A percentile compares a stretch with the other conserved stretches of the same genome.
phyloP scores from a whole-genome alignment of 1,139 yeast genomes.

The Lodderomyces theae region DNA sequence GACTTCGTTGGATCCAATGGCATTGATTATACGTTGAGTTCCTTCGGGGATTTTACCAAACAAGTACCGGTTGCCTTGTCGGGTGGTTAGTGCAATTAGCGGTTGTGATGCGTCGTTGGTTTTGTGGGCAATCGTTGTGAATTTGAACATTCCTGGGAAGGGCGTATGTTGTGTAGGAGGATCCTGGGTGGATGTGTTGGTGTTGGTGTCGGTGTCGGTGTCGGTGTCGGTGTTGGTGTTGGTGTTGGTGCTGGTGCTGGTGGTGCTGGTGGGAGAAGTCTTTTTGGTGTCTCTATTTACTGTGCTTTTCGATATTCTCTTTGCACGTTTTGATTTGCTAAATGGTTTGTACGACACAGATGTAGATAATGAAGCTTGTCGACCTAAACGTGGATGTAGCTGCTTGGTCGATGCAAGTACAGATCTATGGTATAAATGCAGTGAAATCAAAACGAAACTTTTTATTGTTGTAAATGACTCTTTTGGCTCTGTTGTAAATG shows the following conservation, averaged over 20 bases:
- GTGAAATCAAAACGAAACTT: not conserved
- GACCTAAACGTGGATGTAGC: not conserved
- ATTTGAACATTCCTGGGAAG: constrained; percentile 28
- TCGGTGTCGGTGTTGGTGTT: not conserved
- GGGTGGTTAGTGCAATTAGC: constrained; percentile 47
- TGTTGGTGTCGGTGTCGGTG: not conserved
- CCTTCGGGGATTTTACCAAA: constrained; percentile 89
- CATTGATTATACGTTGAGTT: constrained; percentile 63
- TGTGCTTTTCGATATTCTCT: too few relatives aligned
- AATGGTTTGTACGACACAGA: not conserved
- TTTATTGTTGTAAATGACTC: too few relatives aligned
- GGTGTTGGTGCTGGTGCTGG: not conserved
- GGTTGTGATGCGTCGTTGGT: constrained; percentile 64
- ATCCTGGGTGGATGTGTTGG: not conserved
- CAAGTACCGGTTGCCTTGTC: constrained; percentile 59
- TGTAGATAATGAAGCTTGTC: not conserved
- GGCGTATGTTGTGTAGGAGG: not conserved
- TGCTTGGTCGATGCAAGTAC: constrained; percentile 2
- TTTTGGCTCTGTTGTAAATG: too few relatives aligned
- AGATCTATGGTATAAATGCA: not conserved
- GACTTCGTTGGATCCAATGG: constrained; percentile 45
- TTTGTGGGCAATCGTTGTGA: constrained; percentile 51
- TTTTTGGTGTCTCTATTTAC: not conserved
- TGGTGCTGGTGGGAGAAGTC: too few relatives aligned
- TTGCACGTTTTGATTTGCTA: not conserved